Percentiles rank a stretch among this genome's conserved stretches.
These are phyloP conservation scores for Rhododendron simsii DNA, from an alignment of 148 eudicot species.

Conservation along the genomic window DNA sequence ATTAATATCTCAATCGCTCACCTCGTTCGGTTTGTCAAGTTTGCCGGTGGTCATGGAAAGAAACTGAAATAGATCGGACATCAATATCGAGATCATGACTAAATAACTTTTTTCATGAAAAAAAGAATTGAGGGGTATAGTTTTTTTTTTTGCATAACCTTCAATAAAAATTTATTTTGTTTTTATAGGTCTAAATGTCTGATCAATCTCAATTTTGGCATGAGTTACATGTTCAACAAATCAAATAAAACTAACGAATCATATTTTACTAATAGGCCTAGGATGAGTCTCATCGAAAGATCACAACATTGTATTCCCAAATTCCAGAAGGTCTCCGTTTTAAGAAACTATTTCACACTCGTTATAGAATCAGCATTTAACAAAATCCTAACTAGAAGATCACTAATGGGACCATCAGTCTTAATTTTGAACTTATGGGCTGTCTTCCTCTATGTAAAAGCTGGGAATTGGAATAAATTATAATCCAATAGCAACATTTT, in stretches of 20 bases:
- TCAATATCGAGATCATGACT: background rate
- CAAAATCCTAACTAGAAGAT: background rate
- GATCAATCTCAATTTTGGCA: background rate
- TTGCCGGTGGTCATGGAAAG: background rate
- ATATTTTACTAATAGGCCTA: background rate
- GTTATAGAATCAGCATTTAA: background rate
- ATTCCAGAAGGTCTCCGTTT: background rate
- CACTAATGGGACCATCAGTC: background rate
- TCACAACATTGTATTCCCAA: background rate
- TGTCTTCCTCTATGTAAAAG: conserved; percentile 5
- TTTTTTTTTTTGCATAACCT: too few species aligned
- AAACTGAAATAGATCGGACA: background rate
- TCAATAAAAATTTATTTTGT: too few species aligned
- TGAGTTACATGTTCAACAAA: background rate
- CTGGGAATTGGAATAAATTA: background rate
- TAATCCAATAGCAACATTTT: background rate
- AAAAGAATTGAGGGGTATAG: too few species aligned
- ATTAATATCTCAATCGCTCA: background rate
- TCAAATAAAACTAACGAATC: background rate
- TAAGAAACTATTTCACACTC: background rate
- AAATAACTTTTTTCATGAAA: background rate
- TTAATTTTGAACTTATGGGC: conserved; percentile 1
- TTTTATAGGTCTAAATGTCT: background rate
- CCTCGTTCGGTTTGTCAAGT: background rate
- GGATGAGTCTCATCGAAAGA: background rate